Evolutionary conservation across 2,329 filamentous ascomycete genomes (phyloP), one percentile per base, ranked within the genome.

Genomic region (Chrysoporthe deuterocubensis): DNA sequence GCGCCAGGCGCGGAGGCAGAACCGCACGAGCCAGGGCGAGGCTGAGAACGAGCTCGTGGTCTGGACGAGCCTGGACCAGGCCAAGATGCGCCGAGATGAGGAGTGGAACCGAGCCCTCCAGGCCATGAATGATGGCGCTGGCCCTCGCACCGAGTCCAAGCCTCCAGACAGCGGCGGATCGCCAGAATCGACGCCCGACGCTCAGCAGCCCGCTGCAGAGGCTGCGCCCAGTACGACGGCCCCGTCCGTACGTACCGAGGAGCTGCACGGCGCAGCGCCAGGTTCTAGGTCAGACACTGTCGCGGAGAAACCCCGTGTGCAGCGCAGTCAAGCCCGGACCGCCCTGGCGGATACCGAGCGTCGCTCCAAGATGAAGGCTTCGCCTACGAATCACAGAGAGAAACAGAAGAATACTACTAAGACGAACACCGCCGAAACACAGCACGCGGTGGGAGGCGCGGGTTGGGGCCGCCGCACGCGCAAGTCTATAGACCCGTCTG

Each of bases 1-100:
- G 37, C 66, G 68, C 44, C 46, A 65, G 44, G 14, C 65, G 60
- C 70, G 65, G 26, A 67, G n/a, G 60, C 50, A 63, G 54, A 68
- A 44, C 18, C 56, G 21, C 21, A 18, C 13, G 18, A 42, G 18
- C 21, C 58, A 32, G 16, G 43, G 48, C 46, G 60, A 42, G 3
- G 43, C 18, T 2, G 14, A 46, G 5, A 54, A 61, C 32, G 69
- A 62, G 21, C 59, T 70, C 18, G 54, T 64, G 32, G 16, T 62
- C 37, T 42, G 67, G 42, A 62, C 56, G 60, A 68, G 26, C 57
- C 21, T 56, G 42, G 65, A 42, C 21, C 21, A n/a, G 48, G 42
- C 7, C 43, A 26, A 43, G 59, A 54, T 6, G 26, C 64, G 18
- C 43, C 37, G 44, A 14, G 26, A 52, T 9, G 34, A 42, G 26